phyloP scores from a whole-genome alignment of 768 basidiomycete genomes.

The Podaxis pistillaris region DNA sequence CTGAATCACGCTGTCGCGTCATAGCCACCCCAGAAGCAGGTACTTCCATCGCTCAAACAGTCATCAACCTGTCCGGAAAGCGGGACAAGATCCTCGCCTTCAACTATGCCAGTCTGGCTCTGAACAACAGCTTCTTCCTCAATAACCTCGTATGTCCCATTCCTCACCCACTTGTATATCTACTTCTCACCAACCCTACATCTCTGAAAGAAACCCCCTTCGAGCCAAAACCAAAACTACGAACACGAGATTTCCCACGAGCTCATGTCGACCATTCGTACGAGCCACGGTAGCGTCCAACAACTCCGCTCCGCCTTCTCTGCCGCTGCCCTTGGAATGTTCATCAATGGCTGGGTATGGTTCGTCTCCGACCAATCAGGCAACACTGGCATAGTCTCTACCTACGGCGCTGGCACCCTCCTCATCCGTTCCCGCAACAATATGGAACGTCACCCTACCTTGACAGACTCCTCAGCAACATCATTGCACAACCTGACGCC shows the following conservation, averaged over 20 bases:
- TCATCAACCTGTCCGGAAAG: constrained; percentile 62
- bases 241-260: constrained; percentile 34
- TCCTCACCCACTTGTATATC: constrained; percentile 2
- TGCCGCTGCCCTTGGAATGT: constrained; percentile 76
- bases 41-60: constrained; percentile 64
- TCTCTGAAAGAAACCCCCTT: constrained; percentile 39
- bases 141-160: constrained; percentile 67
- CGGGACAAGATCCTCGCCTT: constrained; percentile 68
- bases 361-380: constrained; percentile 70
- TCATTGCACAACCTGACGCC: constrained; percentile 1
- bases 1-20: constrained; percentile 7
- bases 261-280: constrained; percentile 35
- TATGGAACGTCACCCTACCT: constrained; percentile 22
- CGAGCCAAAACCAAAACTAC: constrained; percentile 31
- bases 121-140: constrained; percentile 97
- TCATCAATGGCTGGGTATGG: constrained; percentile 84
- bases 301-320: constrained; percentile 75
- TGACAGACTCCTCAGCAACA: constrained; percentile 18
- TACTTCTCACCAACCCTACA: constrained; percentile 12
- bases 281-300: constrained; percentile 60
- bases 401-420: constrained; percentile 86
- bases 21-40: constrained; percentile 59
- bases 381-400: constrained; percentile 71
- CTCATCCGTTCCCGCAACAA: constrained; percentile 61
- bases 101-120: constrained; percentile 87